These are phyloP conservation scores for Calonectria honghensis DNA, from an alignment of 2,329 filamentous ascomycete species.

Conservation along the genomic window DNA sequence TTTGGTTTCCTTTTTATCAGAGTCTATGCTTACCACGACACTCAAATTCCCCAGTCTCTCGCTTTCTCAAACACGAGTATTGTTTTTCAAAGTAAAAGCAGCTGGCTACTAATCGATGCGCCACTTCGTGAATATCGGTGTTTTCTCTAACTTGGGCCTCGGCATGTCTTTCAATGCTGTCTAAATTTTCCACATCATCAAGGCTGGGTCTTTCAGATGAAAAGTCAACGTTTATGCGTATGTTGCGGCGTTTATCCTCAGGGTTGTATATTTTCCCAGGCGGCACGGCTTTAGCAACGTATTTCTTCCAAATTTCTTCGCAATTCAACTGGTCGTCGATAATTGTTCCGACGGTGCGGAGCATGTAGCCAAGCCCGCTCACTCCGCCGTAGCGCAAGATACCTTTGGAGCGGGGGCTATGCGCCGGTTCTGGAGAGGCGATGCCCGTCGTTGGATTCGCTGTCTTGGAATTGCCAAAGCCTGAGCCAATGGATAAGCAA, in stretches of 20 bases:
- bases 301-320: conserved; percentile 23
- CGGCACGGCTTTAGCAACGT: conserved; percentile 10
- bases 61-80: neutral
- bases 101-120: conserved; percentile 31
- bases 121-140: conserved; percentile 17
- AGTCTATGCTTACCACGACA: neutral
- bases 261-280: neutral
- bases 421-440: neutral
- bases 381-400: neutral
- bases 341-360: conserved; percentile 17
- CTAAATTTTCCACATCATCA: conserved; percentile 14
- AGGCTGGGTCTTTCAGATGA: conserved; percentile 10
- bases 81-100: conserved; percentile 35
- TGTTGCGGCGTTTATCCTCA: conserved; percentile 6
- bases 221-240: conserved; percentile 24
- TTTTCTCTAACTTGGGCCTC: conserved; percentile 11
- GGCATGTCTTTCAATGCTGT: conserved; percentile 14
- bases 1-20: neutral
- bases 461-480: neutral
- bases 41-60: conserved; percentile 19
- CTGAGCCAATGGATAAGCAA: conserved; percentile 26
- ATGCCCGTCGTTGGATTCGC: neutral
- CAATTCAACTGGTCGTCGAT: conserved; percentile 28
- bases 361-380: conserved; percentile 11
- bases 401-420: neutral